Conservation (phyloP, 768 basidiomycete species). For the Tephrocybe sp. region DNA sequence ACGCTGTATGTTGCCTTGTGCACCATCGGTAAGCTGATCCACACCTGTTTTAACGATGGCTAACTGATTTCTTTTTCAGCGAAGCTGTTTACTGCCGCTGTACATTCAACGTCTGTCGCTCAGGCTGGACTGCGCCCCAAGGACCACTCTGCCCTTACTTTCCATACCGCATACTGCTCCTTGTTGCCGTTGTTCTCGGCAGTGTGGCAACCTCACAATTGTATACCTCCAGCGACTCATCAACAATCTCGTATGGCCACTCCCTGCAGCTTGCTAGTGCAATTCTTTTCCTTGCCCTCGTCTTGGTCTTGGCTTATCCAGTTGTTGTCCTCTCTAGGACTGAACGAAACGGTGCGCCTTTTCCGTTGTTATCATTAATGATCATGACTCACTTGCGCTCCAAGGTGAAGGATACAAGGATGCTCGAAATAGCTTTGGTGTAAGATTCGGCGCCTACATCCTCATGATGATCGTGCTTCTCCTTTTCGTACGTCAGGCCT, state of each 20-base stretch:
- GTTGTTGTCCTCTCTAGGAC: neutral
- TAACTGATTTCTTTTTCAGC: neutral
- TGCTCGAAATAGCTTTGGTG: neutral
- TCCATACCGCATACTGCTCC: conserved; percentile 5
- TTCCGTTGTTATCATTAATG: neutral
- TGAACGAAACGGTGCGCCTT: neutral
- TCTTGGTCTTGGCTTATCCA: neutral
- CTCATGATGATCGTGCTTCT: conserved; percentile 2
- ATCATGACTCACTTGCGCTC: no score
- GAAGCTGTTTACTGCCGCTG: neutral
- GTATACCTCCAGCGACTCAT: conserved; percentile 2
- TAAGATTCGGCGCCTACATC: neutral
- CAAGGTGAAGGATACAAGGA: neutral
- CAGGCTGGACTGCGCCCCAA: no score
- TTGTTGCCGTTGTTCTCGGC: conserved; percentile 4
- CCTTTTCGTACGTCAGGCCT: conserved; percentile 5
- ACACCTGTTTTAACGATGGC: neutral
- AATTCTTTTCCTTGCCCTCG: conserved; percentile 4
- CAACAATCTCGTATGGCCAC: neutral
- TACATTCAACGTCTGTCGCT: neutral
- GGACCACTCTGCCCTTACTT: no score
- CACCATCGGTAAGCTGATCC: neutral
- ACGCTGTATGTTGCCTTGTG: conserved; percentile 1
- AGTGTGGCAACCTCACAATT: conserved; percentile 6
- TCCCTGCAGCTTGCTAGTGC: conserved; percentile 5